Evolutionary conservation across 257 asterid species (phyloP).

Genomic region (Gentiana dahurica): DNA sequence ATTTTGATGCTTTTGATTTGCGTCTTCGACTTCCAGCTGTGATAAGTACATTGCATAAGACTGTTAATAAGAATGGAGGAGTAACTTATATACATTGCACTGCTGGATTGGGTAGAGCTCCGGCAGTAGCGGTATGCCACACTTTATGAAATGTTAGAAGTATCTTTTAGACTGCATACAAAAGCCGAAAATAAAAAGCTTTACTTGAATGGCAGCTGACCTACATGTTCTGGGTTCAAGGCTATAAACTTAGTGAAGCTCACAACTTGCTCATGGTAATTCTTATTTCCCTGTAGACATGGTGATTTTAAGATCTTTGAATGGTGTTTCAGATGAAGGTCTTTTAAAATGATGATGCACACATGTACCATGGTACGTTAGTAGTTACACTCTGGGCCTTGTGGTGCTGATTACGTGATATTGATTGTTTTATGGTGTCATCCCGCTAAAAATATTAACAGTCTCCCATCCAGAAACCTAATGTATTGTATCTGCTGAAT

Average conservation of each 20-base stretch:
- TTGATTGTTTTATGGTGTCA: no score
- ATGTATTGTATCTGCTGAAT: not conserved
- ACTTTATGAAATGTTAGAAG: no score
- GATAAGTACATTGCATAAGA: conserved; percentile 65
- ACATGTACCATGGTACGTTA: not conserved
- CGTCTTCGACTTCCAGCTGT: conserved; percentile 85
- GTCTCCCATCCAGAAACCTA: no score
- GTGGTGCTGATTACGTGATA: conserved; percentile 1
- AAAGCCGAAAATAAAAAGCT: not conserved
- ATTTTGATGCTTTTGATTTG: conserved; percentile 87
- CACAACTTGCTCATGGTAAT: conserved; percentile 57
- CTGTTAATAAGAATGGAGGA: conserved; percentile 64
- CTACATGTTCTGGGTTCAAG: conserved; percentile 93
- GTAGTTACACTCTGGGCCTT: not conserved
- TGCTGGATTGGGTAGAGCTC: conserved; percentile 99
- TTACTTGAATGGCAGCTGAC: conserved; percentile 50
- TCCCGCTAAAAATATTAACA: no score
- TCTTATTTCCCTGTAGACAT: not conserved
- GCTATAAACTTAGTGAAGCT: conserved; percentile 66
- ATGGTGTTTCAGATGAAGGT: not conserved
- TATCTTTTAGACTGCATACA: conserved; percentile 1
- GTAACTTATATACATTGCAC: conserved; percentile 92
- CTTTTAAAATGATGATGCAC: not conserved
- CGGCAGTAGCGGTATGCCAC: conserved; percentile 67
- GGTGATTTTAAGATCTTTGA: not conserved